Percentiles rank a stretch among this genome's conserved stretches.
phyloP scores from a whole-genome alignment of 139 green algal genomes.

The Nannochloris sp. region DNA sequence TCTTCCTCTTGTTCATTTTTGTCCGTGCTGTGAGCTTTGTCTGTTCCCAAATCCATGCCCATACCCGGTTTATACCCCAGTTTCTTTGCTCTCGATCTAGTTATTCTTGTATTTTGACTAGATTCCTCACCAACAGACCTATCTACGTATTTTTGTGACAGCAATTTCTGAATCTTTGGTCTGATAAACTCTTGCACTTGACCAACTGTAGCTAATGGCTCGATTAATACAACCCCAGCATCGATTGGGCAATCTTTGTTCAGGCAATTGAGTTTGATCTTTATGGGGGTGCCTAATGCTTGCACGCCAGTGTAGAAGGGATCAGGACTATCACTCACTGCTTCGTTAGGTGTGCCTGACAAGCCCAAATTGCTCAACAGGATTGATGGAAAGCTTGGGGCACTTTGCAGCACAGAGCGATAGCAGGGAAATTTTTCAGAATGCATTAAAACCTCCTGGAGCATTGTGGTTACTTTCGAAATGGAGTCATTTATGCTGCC shows the following conservation, averaged over 20 bases:
- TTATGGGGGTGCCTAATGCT: conserved; percentile 81
- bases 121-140: neutral
- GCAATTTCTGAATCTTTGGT: conserved; percentile 49
- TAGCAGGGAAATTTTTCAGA: too few species aligned
- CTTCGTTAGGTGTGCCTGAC: neutral
- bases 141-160: neutral
- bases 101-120: neutral
- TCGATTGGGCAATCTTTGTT: conserved; percentile 1
- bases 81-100: neutral
- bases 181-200: conserved; percentile 95
- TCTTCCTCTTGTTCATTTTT: conserved; percentile 32
- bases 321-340: conserved; percentile 6
- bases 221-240: conserved; percentile 85
- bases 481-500: too few species aligned
- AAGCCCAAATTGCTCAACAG: neutral
- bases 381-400: too few species aligned
- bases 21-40: conserved; percentile 42
- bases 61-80: neutral
- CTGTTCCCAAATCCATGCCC: neutral
- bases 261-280: conserved; percentile 63
- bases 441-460: too few species aligned
- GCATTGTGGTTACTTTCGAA: too few species aligned
- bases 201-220: conserved; percentile 84
- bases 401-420: too few species aligned
- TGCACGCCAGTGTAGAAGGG: conserved; percentile 54